Conservation (phyloP, 768 basidiomycete species). For the Agrocybe praecox region DNA sequence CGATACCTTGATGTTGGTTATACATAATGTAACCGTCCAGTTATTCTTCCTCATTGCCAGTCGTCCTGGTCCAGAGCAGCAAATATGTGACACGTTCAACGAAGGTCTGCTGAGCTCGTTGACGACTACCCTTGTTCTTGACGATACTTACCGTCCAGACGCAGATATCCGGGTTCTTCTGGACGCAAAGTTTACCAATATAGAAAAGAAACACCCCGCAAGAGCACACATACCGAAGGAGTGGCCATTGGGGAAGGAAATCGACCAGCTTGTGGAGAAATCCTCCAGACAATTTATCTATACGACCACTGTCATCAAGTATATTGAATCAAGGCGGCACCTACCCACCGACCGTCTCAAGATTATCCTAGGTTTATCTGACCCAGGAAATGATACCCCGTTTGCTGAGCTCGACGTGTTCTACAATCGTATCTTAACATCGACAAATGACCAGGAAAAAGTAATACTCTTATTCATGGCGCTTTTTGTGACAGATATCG, state of each 20-base stretch:
- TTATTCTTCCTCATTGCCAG: constrained; percentile 17
- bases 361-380: constrained; percentile 7
- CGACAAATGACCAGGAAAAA: not conserved
- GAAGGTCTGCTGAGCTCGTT: not conserved
- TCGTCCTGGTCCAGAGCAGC: constrained; percentile 17
- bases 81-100: constrained; percentile 10
- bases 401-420: constrained; percentile 13
- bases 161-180: constrained; percentile 12
- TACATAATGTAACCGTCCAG: not conserved
- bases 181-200: constrained; percentile 7
- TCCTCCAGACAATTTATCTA: constrained; percentile 21
- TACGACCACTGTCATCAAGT: constrained; percentile 15
- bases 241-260: constrained; percentile 7
- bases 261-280: constrained; percentile 4
- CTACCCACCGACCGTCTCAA: constrained; percentile 6
- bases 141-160: constrained; percentile 10
- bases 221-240: not conserved
- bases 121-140: not conserved
- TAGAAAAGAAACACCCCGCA: constrained; percentile 11
- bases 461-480: not conserved
- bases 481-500: not conserved
- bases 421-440: constrained; percentile 8
- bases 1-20: not conserved
- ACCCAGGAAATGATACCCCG: constrained; percentile 6
- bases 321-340: constrained; percentile 6